Percentiles rank a stretch among this genome's conserved stretches.
Evolutionary conservation across 208 protist species (phyloP).

Genomic region (Wallacemonas rigidus): DNA sequence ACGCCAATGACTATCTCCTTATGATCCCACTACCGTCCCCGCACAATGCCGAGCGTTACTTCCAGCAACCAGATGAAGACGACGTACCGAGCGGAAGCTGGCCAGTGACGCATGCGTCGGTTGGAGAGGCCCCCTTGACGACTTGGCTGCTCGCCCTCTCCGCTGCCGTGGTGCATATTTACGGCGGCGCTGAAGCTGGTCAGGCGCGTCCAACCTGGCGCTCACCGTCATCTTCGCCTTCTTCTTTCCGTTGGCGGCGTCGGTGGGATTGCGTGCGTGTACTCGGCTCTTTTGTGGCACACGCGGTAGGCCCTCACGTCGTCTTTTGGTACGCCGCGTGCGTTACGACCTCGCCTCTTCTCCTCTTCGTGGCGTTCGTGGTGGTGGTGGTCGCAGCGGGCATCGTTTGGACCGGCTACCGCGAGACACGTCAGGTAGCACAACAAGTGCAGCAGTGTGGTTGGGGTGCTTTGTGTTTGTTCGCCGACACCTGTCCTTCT

Average conservation of each 20-base stretch:
- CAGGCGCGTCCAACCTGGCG: too few relatives aligned
- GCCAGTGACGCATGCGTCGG: too few relatives aligned
- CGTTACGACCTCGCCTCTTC: background rate
- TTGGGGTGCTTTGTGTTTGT: background rate
- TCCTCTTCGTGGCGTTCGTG: background rate
- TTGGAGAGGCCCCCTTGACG: background rate
- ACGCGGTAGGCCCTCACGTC: conserved; percentile 11
- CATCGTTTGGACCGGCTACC: background rate
- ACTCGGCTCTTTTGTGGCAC: background rate
- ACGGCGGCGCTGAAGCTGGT: too few relatives aligned
- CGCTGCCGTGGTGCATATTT: background rate
- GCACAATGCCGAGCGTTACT: too few relatives aligned
- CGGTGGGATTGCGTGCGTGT: background rate
- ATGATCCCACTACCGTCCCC: too few relatives aligned
- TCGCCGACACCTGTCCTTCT: too few relatives aligned
- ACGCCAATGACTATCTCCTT: too few relatives aligned
- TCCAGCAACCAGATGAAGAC: too few relatives aligned
- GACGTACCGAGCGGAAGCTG: too few relatives aligned
- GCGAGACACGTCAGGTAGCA: background rate
- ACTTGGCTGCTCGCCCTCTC: conserved; percentile 3
- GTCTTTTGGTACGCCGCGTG: background rate
- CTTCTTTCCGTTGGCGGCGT: background rate
- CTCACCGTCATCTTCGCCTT: background rate
- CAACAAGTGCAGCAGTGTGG: background rate
- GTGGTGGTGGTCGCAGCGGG: background rate